Conservation (phyloP, 345 rosid genomes). For the Excoecaria agallocha region DNA sequence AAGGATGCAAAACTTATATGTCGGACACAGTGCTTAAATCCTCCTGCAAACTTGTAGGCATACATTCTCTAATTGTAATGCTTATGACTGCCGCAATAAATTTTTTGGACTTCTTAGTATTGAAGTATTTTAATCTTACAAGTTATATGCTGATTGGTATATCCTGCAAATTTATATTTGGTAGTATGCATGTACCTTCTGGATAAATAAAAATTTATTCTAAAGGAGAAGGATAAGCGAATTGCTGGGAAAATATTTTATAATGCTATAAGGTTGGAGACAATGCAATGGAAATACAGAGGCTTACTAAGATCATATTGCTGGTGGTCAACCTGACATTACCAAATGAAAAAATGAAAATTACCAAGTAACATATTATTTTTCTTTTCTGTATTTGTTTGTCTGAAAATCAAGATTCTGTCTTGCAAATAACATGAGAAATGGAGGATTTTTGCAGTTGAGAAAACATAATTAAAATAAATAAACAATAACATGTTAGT, state of each 20-base stretch:
- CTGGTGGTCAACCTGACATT: not conserved
- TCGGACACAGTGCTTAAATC: conserved; percentile 26
- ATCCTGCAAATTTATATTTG: not conserved
- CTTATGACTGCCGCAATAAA: not conserved
- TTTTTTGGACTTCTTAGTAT: not conserved
- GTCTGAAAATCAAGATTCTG: not conserved
- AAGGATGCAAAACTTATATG: conserved; percentile 32
- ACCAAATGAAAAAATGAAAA: not conserved
- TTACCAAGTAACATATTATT: not conserved
- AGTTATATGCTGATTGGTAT: not conserved
- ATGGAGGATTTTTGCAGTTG: not conserved
- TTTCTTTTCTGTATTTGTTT: not conserved
- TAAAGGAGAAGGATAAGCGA: not conserved
- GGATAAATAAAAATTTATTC: not conserved
- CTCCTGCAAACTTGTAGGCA: conserved; percentile 27
- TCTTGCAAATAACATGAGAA: not conserved
- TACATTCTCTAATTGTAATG: not conserved
- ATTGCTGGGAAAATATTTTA: not conserved
- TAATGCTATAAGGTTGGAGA: not conserved
- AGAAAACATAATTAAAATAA: not conserved
- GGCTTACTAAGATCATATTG: not conserved
- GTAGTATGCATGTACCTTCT: not conserved
- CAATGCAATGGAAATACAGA: not conserved
- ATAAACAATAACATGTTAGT: not conserved
- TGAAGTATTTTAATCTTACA: not conserved